Evolutionary conservation across 768 basidiomycete species (phyloP), one percentile per base, ranked within the genome.

Genomic region (Panus rudis): DNA sequence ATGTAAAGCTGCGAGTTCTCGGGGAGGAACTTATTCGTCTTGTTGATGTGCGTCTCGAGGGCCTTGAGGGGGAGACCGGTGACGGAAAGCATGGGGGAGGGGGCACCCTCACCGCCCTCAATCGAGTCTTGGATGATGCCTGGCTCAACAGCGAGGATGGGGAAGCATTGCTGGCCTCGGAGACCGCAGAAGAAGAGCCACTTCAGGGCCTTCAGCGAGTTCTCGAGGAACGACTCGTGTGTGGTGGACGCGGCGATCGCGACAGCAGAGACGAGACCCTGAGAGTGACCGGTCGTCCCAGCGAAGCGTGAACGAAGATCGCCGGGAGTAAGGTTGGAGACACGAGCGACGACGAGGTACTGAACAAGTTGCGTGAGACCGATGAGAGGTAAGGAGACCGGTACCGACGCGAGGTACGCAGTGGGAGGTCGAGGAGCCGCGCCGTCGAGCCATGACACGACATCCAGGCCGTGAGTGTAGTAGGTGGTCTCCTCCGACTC

Each of bases 251-350:
- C 79, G 6, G 93, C 75, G 55, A 97, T 79, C 28, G 78, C 82
- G 41, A 93, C 77, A n/a, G 96, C 96, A 11, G 93, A 90, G 37
- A 96, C 82, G 53, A 99, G 80, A 52, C 96, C 96, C 63, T 98
- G 94, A 2, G 93, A 97, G 66, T 99, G 96, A 24, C 96, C 96
- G 13, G 96, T 98, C 2, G 92, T 79, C 25, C 94, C 94, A 8
- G 78, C 71, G 42, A 98, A 73, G 35, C 76, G 75, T 35, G 71
- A 65, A 28, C 87, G 79, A 60, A 96, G 73, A 56, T 93, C 78
- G 7, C 81, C 88, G 1, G 92, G 92, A 6, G 79, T 79, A 32
- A 90, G 65, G 44, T 80, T 78, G 17, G 81, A 70, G 43, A 89
- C 81, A 41, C 79, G 81, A 59, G 84, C 86, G 5, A 83, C 75